Evolutionary conservation across 805 yeast genomes (phyloP).

Genomic region (Yamadazyma nakazawae): DNA sequence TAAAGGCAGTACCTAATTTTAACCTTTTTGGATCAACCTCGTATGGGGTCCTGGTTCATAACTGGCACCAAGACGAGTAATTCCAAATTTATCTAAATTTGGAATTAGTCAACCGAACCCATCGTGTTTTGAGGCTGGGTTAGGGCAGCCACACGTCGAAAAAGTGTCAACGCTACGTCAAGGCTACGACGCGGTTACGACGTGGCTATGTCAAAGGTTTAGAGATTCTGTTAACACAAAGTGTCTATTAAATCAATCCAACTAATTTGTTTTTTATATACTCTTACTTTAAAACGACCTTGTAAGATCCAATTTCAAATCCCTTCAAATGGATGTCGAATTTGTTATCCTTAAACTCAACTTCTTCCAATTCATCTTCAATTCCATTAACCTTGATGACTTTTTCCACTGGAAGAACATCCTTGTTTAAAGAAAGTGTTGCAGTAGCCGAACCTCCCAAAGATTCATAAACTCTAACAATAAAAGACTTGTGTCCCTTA

Average conservation of each 20-base stretch:
- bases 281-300: slow-evolving; percentile 38
- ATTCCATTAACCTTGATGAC: slow-evolving; percentile 57
- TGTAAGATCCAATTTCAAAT: slow-evolving; percentile 72
- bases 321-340: slow-evolving; percentile 50
- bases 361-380: slow-evolving; percentile 47
- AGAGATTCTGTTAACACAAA: background rate
- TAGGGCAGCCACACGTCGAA: no score
- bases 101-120: no score
- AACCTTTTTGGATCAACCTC: no score
- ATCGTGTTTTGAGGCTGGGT: no score
- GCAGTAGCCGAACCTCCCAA: slow-evolving; percentile 74
- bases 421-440: slow-evolving; percentile 37
- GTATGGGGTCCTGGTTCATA: no score
- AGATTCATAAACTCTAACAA: slow-evolving; percentile 80
- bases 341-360: slow-evolving; percentile 25
- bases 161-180: no score
- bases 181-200: no score
- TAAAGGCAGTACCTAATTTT: no score
- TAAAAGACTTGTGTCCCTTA: slow-evolving; percentile 42
- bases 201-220: no score
- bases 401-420: slow-evolving; percentile 37
- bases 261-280: background rate
- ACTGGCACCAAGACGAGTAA: no score
- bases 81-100: no score
- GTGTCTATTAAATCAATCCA: background rate